Conservation (phyloP, 83 land plant species). For the Diphasiastrum complanatum region DNA sequence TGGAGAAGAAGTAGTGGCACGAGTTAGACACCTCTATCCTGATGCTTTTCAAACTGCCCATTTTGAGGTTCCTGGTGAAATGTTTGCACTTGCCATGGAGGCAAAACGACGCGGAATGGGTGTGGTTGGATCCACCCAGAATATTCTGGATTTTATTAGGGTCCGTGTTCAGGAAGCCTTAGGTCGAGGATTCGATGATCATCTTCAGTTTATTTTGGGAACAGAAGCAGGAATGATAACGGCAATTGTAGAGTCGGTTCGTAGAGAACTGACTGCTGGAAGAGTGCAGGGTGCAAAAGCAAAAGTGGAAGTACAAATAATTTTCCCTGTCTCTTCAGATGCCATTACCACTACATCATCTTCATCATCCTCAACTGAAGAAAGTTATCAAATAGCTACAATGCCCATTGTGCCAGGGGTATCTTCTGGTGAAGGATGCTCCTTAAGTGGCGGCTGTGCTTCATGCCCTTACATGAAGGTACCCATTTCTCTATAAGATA, state of each 20-base stretch:
- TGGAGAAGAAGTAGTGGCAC: conserved; percentile 80
- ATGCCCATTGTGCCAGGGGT: conserved; percentile 87
- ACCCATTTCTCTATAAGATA: neutral
- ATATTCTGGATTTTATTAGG: conserved; percentile 81
- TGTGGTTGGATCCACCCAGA: conserved; percentile 94
- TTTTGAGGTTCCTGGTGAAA: conserved; percentile 97
- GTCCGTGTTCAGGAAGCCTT: conserved; percentile 62
- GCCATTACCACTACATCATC: conserved; percentile 51
- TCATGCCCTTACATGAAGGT: conserved; percentile 99
- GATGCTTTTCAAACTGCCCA: conserved; percentile 94
- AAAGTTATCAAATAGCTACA: conserved; percentile 29
- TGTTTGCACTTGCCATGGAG: conserved; percentile 95
- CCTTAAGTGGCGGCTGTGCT: conserved; percentile 96
- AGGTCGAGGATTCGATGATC: conserved; percentile 65
- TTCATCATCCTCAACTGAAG: conserved; percentile 18
- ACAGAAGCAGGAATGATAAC: conserved; percentile 99
- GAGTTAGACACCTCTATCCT: conserved; percentile 66
- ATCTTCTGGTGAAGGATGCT: conserved; percentile 94
- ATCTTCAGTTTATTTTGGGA: conserved; percentile 90
- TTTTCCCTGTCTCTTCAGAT: conserved; percentile 93
- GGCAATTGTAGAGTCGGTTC: conserved; percentile 80
- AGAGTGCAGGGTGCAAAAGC: conserved; percentile 15
- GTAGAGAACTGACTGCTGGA: conserved; percentile 37
- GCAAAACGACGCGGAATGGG: conserved; percentile 95
- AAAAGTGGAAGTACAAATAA: conserved; percentile 72